phyloP scores from a whole-genome alignment of 2,329 filamentous ascomycete genomes.

The Colletotrichum sp. region DNA sequence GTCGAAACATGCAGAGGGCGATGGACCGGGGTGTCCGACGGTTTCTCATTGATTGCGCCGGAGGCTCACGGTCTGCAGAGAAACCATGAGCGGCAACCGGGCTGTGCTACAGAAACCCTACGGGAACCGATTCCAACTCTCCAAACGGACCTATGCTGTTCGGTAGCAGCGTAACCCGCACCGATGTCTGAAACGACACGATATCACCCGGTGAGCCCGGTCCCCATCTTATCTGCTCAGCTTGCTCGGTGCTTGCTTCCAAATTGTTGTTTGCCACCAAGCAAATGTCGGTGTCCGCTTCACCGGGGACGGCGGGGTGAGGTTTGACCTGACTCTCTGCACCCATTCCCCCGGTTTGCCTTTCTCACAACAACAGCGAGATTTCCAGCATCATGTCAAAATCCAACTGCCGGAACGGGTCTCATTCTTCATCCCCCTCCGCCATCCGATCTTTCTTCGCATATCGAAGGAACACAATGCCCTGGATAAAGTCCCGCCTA shows the following conservation, averaged over 20 bases:
- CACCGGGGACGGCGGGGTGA: not conserved
- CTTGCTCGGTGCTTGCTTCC: not conserved
- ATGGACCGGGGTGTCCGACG: not conserved
- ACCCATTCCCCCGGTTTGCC: not conserved
- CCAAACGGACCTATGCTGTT: not conserved
- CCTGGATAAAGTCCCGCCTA: not conserved
- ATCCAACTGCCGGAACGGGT: not conserved
- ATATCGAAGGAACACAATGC: not conserved
- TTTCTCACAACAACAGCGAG: not conserved
- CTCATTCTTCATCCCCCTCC: not conserved
- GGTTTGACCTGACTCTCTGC: not conserved
- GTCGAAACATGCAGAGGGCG: not conserved
- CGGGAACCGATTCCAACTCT: not conserved
- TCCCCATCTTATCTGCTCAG: not conserved
- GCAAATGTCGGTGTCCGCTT: not conserved
- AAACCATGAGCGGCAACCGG: not conserved
- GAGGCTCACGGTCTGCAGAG: not conserved
- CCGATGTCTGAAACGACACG: constrained; percentile 16
- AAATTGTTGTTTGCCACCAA: not conserved
- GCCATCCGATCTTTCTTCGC: not conserved
- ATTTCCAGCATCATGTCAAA: not conserved
- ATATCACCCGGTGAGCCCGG: constrained; percentile 18
- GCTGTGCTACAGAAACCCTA: not conserved
- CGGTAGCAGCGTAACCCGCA: not conserved
- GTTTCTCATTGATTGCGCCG: not conserved